Evolutionary conservation across 495 filamentous ascomycete genomes (phyloP), one percentile per base, ranked within the genome.

Genomic region (Annulohypoxylon moriforme): DNA sequence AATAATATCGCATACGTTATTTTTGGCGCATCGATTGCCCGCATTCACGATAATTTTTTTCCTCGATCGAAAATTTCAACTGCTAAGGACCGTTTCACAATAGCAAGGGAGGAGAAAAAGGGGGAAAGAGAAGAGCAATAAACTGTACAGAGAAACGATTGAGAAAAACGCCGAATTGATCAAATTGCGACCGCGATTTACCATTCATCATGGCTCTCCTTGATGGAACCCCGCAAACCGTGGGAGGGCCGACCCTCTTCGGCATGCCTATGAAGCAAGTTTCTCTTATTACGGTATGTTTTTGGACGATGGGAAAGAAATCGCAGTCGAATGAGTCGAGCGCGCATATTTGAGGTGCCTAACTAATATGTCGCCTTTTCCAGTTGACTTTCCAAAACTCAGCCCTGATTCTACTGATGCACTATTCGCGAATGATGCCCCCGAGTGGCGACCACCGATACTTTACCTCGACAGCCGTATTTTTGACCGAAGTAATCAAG

Each of bases 351-450:
- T 2, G 1, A 40, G 36, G 11, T 40, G 3, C 11, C 61, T 70
- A 72, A 40, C 74, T 78, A 56, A 82, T 80, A 67, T 56, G 64
- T 66, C 56, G 3, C 44, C 31, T 49, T 11, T 62, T 44, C 59
- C 68, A 94, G 92, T 86, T 95, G 71, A 92, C 89, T 14, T 84
- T 94, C 57, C 92, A 94, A 82, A 93, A 93, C 75, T 94, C 92
- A 4, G 89, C 87, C 4, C 82, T 94, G 46, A 94, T 94, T 55
- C 85, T 95, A 46, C 85, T 98, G 40, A 89, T 94, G 83, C 95
- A 97, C 82, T 98, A 98, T 77, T 97, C 94, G 11, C 87, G 94
- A 70, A 87, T 94, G 46, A 99, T 99, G 96, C 91, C 93, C 5
- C 85, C 89, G 18, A 87, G 89, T 33, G 89, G 89, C 72, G 91